These are phyloP conservation scores for Phytophthora litchii DNA, from an alignment of 352 stramenopile species.

Conservation along the genomic window DNA sequence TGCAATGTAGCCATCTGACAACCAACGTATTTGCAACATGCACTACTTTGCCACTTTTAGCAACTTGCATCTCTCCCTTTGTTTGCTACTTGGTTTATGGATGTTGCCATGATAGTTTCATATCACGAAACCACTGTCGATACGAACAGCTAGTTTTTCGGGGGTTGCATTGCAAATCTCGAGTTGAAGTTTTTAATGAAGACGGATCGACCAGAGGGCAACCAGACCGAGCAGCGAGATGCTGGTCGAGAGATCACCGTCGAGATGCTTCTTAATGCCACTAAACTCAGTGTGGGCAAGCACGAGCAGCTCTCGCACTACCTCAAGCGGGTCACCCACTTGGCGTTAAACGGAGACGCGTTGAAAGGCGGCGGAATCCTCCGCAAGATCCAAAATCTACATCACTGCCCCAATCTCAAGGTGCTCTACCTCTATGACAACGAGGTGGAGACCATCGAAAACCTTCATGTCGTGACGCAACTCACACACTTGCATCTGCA, in stretches of 20 bases:
- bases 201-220: conserved; percentile 2
- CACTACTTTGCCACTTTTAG: no score
- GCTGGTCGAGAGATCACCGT: conserved; percentile 57
- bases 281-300: conserved; percentile 73
- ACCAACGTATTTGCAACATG: not conserved
- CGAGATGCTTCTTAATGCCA: conserved; percentile 63
- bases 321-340: conserved; percentile 74
- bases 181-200: conserved; percentile 29
- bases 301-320: conserved; percentile 67
- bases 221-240: conserved; percentile 16
- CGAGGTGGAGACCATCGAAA: conserved; percentile 58
- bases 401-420: conserved; percentile 67
- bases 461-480: conserved; percentile 51
- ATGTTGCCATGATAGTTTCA: no score
- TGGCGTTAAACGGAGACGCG: conserved; percentile 61
- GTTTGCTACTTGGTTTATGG: not conserved
- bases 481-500: conserved; percentile 80
- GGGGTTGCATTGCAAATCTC: conserved; percentile 4
- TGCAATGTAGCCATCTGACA: not conserved
- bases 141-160: conserved; percentile 8
- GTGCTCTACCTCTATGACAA: conserved; percentile 87
- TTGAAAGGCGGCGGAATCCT: conserved; percentile 24
- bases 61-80: conserved; percentile 2
- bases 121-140: no score
- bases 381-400: conserved; percentile 60